Percentiles rank a stretch among this genome's conserved stretches.
Conservation (phyloP, 208 protist genomes). For the Endotrypanum monterogeii region DNA sequence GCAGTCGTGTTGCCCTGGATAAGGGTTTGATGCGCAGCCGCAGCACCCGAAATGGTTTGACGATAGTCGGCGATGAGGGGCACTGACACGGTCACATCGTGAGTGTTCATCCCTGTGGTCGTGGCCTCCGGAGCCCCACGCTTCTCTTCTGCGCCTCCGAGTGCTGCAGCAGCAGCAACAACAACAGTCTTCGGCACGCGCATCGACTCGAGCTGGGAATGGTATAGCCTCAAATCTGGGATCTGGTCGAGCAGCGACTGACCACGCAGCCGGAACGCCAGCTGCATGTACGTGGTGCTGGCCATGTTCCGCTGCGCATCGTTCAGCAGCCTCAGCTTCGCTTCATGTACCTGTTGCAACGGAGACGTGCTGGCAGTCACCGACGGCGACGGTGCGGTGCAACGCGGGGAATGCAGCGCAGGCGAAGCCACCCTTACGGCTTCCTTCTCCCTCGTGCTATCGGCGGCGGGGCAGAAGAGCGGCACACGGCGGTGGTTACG, state of each 20-base stretch:
- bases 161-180: neutral
- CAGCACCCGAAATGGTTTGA: neutral
- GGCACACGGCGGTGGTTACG: constrained; percentile 13
- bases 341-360: neutral
- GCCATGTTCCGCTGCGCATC: constrained; percentile 31
- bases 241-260: constrained; percentile 37
- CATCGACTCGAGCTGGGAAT: constrained; percentile 20
- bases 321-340: constrained; percentile 23
- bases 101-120: too few species aligned
- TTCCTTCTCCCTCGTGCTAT: constrained; percentile 5
- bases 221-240: constrained; percentile 30
- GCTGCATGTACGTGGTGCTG: constrained; percentile 35
- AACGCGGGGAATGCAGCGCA: neutral
- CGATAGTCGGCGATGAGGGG: neutral
- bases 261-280: constrained; percentile 42
- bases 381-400: neutral
- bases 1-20: neutral
- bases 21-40: neutral
- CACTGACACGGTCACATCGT: neutral
- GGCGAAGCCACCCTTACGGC: constrained; percentile 4
- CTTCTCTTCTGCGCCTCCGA: neutral
- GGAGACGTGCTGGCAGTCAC: neutral
- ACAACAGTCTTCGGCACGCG: neutral
- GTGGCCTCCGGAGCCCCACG: neutral
- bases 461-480: constrained; percentile 20